Evolutionary conservation across 257 asterid genomes (phyloP).

Genomic region (Thymus quinquecostatus): DNA sequence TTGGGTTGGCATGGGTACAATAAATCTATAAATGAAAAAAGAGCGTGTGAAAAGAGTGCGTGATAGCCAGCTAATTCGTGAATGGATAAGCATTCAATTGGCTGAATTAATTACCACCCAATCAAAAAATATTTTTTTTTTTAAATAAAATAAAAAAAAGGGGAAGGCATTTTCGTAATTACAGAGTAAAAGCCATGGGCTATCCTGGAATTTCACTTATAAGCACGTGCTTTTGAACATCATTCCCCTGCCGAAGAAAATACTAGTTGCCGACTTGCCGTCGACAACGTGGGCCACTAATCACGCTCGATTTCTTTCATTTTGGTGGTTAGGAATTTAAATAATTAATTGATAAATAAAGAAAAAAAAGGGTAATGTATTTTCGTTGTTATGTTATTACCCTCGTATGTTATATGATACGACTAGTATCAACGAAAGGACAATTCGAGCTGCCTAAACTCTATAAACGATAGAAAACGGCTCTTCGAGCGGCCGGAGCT

Average conservation of each 20-base stretch:
- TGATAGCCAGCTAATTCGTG: conserved; percentile 22
- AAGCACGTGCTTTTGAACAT: neutral
- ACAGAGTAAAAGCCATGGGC: neutral
- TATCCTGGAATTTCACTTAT: neutral
- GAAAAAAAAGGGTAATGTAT: too few relatives aligned
- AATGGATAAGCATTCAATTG: conserved; percentile 17
- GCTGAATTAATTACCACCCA: neutral
- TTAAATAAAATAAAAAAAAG: neutral
- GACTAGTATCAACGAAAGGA: too few relatives aligned
- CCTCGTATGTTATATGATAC: too few relatives aligned
- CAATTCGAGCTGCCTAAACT: too few relatives aligned
- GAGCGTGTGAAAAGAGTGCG: conserved; percentile 4
- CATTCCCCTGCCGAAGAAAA: neutral
- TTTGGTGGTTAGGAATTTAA: neutral
- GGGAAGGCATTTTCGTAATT: conserved; percentile 5
- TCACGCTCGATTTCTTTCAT: neutral
- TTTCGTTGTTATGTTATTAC: too few relatives aligned
- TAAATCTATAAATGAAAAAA: conserved; percentile 4
- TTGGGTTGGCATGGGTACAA: conserved; percentile 8
- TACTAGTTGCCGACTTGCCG: conserved; percentile 9
- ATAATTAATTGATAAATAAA: too few relatives aligned
- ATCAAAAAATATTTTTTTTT: too few relatives aligned
- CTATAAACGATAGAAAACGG: too few relatives aligned
- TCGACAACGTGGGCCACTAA: neutral
- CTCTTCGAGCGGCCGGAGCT: too few relatives aligned